These are phyloP conservation scores for Annulohypoxylon truncatum DNA, from an alignment of 2,329 filamentous ascomycete species.

Conservation along the genomic window DNA sequence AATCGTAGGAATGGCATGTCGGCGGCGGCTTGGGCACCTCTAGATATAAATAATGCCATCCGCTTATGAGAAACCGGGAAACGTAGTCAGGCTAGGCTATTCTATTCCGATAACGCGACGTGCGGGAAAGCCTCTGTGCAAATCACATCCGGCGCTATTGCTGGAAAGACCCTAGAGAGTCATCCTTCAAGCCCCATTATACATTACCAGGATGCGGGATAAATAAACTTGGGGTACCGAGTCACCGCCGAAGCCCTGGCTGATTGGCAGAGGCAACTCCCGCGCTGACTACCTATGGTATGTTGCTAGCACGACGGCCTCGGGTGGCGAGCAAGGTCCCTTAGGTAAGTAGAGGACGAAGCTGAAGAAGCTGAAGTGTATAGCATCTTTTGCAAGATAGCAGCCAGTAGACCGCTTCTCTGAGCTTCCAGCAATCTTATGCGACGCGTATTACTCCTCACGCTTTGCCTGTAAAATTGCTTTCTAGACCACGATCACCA, in stretches of 20 bases:
- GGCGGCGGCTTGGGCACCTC: not conserved
- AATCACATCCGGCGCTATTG: conserved; percentile 16
- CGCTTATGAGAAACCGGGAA: conserved; percentile 3
- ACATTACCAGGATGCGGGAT: conserved; percentile 40
- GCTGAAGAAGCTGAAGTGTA: not conserved
- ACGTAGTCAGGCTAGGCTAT: conserved; percentile 15
- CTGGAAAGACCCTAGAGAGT: conserved; percentile 11
- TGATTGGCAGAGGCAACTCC: conserved; percentile 24
- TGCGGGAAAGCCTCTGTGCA: conserved; percentile 1
- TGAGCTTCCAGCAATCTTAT: not conserved
- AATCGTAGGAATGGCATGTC: conserved; percentile 11
- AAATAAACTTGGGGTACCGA: conserved; percentile 37
- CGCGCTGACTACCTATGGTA: not conserved
- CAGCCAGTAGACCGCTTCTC: not conserved
- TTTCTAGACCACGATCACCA: not conserved
- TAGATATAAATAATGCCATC: conserved; percentile 30
- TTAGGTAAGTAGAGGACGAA: not conserved
- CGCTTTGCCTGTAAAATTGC: not conserved
- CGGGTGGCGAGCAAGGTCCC: not conserved
- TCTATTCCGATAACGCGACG: conserved; percentile 24
- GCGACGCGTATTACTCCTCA: not conserved
- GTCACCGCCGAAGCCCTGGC: conserved; percentile 28
- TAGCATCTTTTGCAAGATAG: not conserved
- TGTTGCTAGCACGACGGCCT: not conserved
- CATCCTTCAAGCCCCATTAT: conserved; percentile 26